These are phyloP conservation scores for Schizophyllum amplum DNA, from an alignment of 1,284 basidiomycete genomes.

Conservation along the genomic window DNA sequence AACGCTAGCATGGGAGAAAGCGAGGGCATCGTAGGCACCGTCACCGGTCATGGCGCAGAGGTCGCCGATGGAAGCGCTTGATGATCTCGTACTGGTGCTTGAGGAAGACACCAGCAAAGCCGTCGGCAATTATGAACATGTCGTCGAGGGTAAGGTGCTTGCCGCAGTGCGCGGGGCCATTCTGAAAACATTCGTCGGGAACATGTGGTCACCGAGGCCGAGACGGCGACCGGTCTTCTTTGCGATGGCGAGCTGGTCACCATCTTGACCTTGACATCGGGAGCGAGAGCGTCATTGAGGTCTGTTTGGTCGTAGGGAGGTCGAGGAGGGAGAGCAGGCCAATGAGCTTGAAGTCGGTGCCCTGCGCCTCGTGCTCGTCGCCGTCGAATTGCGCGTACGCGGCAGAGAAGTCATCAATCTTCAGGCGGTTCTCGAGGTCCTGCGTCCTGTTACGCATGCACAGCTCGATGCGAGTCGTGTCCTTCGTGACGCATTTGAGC, in stretches of 20 bases:
- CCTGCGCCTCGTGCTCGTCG: conserved; percentile 73
- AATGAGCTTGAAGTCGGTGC: conserved; percentile 95
- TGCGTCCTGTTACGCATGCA: conserved; percentile 96
- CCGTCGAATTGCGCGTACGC: conserved; percentile 91
- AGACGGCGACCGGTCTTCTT: conserved; percentile 99
- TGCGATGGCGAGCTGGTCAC: conserved; percentile 99
- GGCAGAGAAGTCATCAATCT: conserved; percentile 92
- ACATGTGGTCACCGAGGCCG: conserved; percentile 93
- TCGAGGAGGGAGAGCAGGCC: conserved; percentile 98
- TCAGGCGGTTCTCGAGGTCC: conserved; percentile 84
- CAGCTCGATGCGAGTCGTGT: conserved; percentile 96
- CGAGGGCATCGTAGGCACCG: conserved; percentile 94
- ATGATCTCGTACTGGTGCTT: conserved; percentile 87
- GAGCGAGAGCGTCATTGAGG: conserved; percentile 91
- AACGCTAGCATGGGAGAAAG: conserved; percentile 90
- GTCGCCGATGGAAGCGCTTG: conserved; percentile 91
- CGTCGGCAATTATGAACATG: conserved; percentile 89
- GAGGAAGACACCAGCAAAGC: conserved; percentile 94
- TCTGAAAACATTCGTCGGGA: conserved; percentile 91
- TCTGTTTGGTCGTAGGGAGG: conserved; percentile 98
- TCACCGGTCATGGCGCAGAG: conserved; percentile 93
- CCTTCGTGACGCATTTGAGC: conserved; percentile 98
- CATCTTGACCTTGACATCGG: conserved; percentile 99
- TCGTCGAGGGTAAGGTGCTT: conserved; percentile 82
- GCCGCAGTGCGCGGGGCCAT: conserved; percentile 74